phyloP scores from a whole-genome alignment of 306 rosid species.

The Quercus variabilis region DNA sequence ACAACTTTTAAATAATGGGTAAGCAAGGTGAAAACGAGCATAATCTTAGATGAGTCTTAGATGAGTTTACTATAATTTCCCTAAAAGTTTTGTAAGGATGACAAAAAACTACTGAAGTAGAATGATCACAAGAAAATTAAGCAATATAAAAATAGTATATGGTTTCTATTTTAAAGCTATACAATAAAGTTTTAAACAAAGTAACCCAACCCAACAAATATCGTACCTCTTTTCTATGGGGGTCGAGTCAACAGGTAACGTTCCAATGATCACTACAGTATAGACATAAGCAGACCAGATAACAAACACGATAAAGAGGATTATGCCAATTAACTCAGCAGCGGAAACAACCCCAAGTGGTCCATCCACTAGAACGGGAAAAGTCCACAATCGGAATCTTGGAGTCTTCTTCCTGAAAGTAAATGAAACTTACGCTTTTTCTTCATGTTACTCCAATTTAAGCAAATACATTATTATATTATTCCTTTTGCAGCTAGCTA shows the following conservation, averaged over 20 bases:
- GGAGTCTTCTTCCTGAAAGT: slow-evolving; percentile 57
- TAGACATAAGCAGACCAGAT: slow-evolving; percentile 63
- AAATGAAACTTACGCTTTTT: background rate
- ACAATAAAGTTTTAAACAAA: too few species aligned
- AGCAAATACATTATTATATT: background rate
- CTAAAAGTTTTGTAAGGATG: too few species aligned
- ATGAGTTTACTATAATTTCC: too few species aligned
- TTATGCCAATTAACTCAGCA: slow-evolving; percentile 69
- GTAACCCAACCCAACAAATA: background rate
- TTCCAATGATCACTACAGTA: background rate
- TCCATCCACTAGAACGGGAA: slow-evolving; percentile 77
- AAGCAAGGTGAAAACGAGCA: too few species aligned
- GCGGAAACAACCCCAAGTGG: slow-evolving; percentile 91
- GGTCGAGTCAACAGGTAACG: too few species aligned
- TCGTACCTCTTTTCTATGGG: slow-evolving; percentile 29
- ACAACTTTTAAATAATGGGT: too few species aligned
- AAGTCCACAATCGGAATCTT: slow-evolving; percentile 71
- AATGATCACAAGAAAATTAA: too few species aligned
- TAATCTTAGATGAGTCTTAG: too few species aligned
- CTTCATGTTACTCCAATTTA: background rate
- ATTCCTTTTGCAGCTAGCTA: background rate
- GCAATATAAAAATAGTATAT: too few species aligned
- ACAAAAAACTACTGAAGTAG: too few species aligned
- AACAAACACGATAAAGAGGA: slow-evolving; percentile 54
- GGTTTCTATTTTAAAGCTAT: too few species aligned